Conservation (phyloP, 2,329 filamentous ascomycete species). For the Tympanopsis confertula region DNA sequence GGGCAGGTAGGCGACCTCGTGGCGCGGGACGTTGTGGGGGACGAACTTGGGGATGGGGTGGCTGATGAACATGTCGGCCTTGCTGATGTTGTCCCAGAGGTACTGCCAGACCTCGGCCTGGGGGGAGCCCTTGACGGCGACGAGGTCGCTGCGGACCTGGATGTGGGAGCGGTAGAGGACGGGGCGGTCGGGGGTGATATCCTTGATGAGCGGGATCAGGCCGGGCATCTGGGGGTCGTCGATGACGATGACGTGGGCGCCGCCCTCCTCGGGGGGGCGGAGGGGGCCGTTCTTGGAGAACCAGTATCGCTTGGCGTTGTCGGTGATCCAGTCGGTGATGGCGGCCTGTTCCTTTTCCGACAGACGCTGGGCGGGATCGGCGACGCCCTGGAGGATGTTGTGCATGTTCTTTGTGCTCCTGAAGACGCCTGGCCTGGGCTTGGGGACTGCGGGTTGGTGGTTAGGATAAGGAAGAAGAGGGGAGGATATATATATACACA, state of each 20-base stretch:
- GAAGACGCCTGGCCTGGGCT: conserved; percentile 69
- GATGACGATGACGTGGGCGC: conserved; percentile 66
- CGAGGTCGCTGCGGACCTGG: conserved; percentile 66
- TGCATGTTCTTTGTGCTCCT: conserved; percentile 78
- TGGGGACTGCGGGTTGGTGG: conserved; percentile 43
- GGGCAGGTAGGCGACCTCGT: conserved; percentile 64
- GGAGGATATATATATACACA: neutral
- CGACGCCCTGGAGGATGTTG: conserved; percentile 77
- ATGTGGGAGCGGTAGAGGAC: conserved; percentile 76
- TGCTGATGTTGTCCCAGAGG: conserved; percentile 60
- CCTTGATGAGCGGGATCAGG: conserved; percentile 65
- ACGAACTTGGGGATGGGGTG: conserved; percentile 71
- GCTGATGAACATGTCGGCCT: conserved; percentile 69
- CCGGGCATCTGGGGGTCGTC: conserved; percentile 80
- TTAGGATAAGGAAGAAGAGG: neutral
- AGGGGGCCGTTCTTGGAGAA: conserved; percentile 56
- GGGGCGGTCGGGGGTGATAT: conserved; percentile 58
- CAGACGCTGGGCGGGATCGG: conserved; percentile 51
- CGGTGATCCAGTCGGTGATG: conserved; percentile 61
- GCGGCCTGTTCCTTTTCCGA: conserved; percentile 44
- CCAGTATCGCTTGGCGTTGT: conserved; percentile 70
- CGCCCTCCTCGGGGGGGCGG: conserved; percentile 50
- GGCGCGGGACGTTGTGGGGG: conserved; percentile 50
- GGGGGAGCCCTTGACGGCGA: conserved; percentile 47
- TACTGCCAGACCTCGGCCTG: conserved; percentile 67